phyloP scores from a whole-genome alignment of 2,329 filamentous ascomycete genomes.

The Penicillium nordicum region DNA sequence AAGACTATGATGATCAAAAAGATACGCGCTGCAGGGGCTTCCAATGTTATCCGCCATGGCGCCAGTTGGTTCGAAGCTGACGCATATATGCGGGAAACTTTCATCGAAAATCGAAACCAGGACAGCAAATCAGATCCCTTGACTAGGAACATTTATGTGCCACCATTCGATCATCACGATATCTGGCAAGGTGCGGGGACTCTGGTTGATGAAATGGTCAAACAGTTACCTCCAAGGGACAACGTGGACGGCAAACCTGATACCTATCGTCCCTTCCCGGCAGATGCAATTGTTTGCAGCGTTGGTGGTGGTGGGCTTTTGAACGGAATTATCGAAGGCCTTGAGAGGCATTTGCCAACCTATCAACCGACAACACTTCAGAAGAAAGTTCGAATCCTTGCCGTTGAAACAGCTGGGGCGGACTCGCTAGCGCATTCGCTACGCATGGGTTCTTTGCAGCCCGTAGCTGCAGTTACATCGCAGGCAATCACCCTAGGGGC shows the following conservation, averaged over 20 bases:
- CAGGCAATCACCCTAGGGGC: constrained; percentile 70
- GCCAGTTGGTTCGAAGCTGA: constrained; percentile 68
- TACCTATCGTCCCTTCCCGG: constrained; percentile 31
- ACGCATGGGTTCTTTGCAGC: constrained; percentile 51
- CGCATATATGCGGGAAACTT: constrained; percentile 55
- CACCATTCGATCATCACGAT: constrained; percentile 38
- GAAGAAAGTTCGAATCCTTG: constrained; percentile 51
- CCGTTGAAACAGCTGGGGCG: constrained; percentile 70
- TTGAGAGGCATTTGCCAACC: constrained; percentile 38
- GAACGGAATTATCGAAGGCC: constrained; percentile 66
- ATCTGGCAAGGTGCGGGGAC: constrained; percentile 38
- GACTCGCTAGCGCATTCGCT: constrained; percentile 63
- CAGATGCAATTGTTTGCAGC: constrained; percentile 70
- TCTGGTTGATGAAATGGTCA: constrained; percentile 36
- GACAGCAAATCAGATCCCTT: neutral
- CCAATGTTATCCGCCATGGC: constrained; percentile 63
- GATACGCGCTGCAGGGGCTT: constrained; percentile 61
- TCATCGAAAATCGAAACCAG: constrained; percentile 26
- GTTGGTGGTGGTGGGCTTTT: constrained; percentile 77
- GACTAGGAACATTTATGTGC: constrained; percentile 32
- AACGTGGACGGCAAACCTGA: neutral
- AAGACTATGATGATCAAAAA: constrained; percentile 66
- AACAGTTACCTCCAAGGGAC: constrained; percentile 30
- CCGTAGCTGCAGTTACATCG: constrained; percentile 66
- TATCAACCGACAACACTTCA: neutral